Conservation (phyloP, 805 yeast species). For the Wickerhamomyces rabaulensis region DNA sequence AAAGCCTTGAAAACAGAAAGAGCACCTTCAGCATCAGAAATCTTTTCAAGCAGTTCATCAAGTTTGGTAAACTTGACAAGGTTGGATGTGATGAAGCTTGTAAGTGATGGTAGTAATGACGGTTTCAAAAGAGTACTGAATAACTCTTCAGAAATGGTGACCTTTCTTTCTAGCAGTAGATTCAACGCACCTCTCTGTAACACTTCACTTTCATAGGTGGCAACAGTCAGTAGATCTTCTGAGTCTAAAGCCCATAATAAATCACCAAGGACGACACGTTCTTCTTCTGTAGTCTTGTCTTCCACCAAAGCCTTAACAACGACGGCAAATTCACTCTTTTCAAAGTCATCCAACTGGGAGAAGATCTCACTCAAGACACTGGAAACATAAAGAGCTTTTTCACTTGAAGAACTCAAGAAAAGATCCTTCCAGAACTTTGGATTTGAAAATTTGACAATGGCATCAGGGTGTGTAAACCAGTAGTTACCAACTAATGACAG, state of each 20-base stretch:
- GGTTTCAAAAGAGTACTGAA: constrained; percentile 1
- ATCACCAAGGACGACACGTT: constrained; percentile 23
- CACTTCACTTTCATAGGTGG: constrained; percentile 1
- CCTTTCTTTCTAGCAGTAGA: constrained; percentile 12
- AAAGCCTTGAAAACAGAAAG: constrained; percentile 15
- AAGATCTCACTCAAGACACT: constrained; percentile 32
- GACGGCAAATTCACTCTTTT: constrained; percentile 9
- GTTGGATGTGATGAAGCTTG: constrained; percentile 8
- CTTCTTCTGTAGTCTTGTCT: constrained; percentile 9
- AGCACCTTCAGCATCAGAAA: constrained; percentile 5
- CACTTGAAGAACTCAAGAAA: constrained; percentile 12
- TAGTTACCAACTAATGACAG: constrained; percentile 44
- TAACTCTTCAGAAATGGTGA: constrained; percentile 9
- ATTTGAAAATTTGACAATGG: constrained; percentile 12
- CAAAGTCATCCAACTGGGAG: constrained; percentile 24
- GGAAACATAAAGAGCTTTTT: constrained; percentile 26
- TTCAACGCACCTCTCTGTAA: constrained; percentile 11
- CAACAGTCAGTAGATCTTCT: constrained; percentile 10
- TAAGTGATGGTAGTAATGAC: constrained; percentile 2
- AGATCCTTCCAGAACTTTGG: constrained; percentile 27
- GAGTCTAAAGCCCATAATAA: constrained; percentile 21
- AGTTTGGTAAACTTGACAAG: constrained; percentile 16
- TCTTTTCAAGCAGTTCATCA: constrained; percentile 2
- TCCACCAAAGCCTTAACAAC: constrained; percentile 3
- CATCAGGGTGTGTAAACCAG: constrained; percentile 14